Percentiles rank a stretch among this genome's conserved stretches.
Evolutionary conservation across 2,329 filamentous ascomycete species (phyloP).

Genomic region (Trichoderma aggressivum): DNA sequence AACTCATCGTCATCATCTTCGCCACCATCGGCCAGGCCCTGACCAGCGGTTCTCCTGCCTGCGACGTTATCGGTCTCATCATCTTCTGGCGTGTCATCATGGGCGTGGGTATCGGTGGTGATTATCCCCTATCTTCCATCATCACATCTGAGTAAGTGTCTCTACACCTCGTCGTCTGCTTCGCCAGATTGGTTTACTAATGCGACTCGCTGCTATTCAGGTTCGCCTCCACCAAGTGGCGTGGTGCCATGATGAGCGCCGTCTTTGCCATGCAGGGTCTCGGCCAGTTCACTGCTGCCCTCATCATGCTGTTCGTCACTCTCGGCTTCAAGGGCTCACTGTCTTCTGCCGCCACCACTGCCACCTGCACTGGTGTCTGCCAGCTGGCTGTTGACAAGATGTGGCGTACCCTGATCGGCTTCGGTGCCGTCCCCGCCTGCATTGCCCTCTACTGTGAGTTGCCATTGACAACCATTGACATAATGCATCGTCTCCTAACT

Average conservation of each 20-base stretch:
- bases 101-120: constrained; percentile 46
- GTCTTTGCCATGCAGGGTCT: constrained; percentile 88
- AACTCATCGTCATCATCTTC: constrained; percentile 77
- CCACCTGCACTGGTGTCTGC: constrained; percentile 48
- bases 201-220: constrained; percentile 20
- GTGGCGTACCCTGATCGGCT: constrained; percentile 79
- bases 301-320: constrained; percentile 73
- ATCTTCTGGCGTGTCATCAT: constrained; percentile 82
- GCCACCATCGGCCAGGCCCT: constrained; percentile 71
- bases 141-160: constrained; percentile 71
- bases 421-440: constrained; percentile 75
- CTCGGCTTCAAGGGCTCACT: constrained; percentile 67
- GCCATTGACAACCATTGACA: background rate
- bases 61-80: constrained; percentile 62
- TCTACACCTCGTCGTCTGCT: background rate
- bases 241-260: constrained; percentile 82
- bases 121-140: constrained; percentile 78
- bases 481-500: background rate
- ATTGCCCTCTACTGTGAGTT: constrained; percentile 70
- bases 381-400: constrained; percentile 69
- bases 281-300: constrained; percentile 71
- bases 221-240: constrained; percentile 77
- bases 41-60: constrained; percentile 58
- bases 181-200: background rate
- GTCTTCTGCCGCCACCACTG: constrained; percentile 45